Base-by-base conservation (phyloP, 768 basidiomycete species). In the Nevesoporus exiguus region DNA sequence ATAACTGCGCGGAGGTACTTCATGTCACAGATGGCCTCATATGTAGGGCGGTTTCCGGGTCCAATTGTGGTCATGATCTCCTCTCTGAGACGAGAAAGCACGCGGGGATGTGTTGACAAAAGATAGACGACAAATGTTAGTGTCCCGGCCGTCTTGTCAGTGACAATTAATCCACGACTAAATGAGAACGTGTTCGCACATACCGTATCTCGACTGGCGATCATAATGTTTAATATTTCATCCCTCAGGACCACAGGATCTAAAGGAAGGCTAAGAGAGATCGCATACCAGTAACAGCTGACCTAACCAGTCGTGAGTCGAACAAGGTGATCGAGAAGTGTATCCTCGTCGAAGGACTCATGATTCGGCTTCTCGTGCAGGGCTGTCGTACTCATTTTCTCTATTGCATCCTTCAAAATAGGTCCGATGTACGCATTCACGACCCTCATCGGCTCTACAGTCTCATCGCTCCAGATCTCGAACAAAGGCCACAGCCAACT, bases 1-100 rank as follows among this genome's bases (percentile, higher is more conserved):
- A 86, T 79, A 7, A 85, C 80, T 2, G 85, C 85, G 10, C 83
- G 74, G 1, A 86, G 71, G 57, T 78, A 85, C 61, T 80, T 85
- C 80, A 86, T 83, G 8, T 80, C 78, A 30, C 76, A 74, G 49
- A 86, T 78, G 49, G 79, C 76, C 45, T 82, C 80, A 52, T 76
- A 79, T 5, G 77, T 76, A 1, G 83, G 84, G 8, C 77, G 68
- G 2, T 74, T 69, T 2, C 66, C 68, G 0, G 73, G 71, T 4
- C 85, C 83, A 10, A 87, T 74, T 25, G 76, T 76, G 5, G 68
- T 64, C 17, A 83, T 62, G 34, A 86, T 75, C 67, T 86, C 85
- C 47, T 80, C 71, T 3, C 81, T 76, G 15, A 86, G 74, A 9
- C 79, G 77, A 5, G 55, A 25, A 40, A 74, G 64, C 41, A 82